Conservation (phyloP, 306 rosid genomes). For the Vicia sativa region DNA sequence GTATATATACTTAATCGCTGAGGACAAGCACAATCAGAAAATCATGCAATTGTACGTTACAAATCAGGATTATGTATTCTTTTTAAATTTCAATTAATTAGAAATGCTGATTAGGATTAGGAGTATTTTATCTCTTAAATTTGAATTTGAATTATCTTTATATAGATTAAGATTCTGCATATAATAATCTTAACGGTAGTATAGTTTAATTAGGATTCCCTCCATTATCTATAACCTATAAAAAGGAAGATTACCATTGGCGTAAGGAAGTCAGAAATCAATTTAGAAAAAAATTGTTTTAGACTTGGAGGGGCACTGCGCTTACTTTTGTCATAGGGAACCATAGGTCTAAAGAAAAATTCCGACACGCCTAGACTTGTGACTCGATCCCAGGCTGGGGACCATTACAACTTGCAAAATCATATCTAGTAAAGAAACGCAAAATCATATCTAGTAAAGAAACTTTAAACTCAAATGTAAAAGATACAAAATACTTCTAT, state of each 20-base stretch:
- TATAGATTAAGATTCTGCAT: neutral
- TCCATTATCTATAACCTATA: neutral
- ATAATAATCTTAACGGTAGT: neutral
- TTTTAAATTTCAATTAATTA: neutral
- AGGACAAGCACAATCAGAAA: neutral
- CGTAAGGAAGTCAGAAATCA: neutral
- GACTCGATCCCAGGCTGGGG: neutral
- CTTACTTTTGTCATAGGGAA: conserved; percentile 8
- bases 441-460: neutral
- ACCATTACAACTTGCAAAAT: neutral
- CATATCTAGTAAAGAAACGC: too few species aligned
- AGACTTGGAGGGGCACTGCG: neutral
- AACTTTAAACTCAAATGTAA: neutral
- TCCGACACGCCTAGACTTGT: neutral
- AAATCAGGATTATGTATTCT: neutral
- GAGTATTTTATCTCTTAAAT: neutral
- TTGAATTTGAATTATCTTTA: neutral
- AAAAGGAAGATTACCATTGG: neutral
- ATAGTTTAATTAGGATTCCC: neutral
- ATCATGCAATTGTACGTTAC: neutral
- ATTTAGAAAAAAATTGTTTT: neutral
- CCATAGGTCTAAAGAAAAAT: conserved; percentile 4
- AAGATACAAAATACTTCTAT: neutral
- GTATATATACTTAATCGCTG: neutral
- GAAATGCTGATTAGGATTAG: neutral